These are phyloP conservation scores for Venustampulla echinocandica DNA, from an alignment of 495 filamentous ascomycete genomes.

Conservation along the genomic window DNA sequence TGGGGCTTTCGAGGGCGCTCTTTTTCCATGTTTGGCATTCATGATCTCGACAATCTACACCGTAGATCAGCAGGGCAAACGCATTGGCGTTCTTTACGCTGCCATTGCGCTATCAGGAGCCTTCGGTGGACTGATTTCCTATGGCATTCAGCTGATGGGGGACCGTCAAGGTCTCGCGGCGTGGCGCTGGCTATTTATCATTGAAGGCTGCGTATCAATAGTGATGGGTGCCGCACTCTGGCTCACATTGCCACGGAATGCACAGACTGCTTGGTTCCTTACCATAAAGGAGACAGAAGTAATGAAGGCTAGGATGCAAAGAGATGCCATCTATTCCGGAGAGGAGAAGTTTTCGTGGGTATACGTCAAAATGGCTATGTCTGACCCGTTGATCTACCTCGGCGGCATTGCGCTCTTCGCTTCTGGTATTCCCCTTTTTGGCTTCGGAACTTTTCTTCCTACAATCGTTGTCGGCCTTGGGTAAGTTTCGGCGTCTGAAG, in stretches of 20 bases:
- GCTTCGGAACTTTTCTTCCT: constrained; percentile 50
- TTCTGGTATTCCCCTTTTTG: constrained; percentile 44
- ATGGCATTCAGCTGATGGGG: constrained; percentile 34
- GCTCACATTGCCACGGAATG: constrained; percentile 42
- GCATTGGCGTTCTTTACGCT: constrained; percentile 49
- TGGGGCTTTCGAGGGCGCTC: constrained; percentile 56
- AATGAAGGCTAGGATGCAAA: constrained; percentile 38
- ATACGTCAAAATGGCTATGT: constrained; percentile 36
- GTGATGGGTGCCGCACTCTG: constrained; percentile 36
- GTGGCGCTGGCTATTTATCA: constrained; percentile 25
- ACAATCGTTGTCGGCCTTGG: constrained; percentile 45
- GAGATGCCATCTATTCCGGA: constrained; percentile 35
- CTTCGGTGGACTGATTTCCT: constrained; percentile 41
- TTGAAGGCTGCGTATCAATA: constrained; percentile 38
- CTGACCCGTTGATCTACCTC: constrained; percentile 18
- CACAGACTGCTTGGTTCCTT: constrained; percentile 37
- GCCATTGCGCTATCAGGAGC: constrained; percentile 33
- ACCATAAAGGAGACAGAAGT: constrained; percentile 40
- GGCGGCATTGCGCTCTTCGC: constrained; percentile 36
- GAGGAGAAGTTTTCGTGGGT: constrained; percentile 40
- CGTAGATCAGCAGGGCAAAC: constrained; percentile 42
- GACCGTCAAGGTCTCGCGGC: constrained; percentile 24
- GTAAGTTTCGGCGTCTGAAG: constrained; percentile 7
- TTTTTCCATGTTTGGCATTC: constrained; percentile 67
- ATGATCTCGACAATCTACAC: constrained; percentile 67